These are phyloP conservation scores for Pezicula carpinea DNA, from an alignment of 2,329 filamentous ascomycete genomes.

Conservation along the genomic window DNA sequence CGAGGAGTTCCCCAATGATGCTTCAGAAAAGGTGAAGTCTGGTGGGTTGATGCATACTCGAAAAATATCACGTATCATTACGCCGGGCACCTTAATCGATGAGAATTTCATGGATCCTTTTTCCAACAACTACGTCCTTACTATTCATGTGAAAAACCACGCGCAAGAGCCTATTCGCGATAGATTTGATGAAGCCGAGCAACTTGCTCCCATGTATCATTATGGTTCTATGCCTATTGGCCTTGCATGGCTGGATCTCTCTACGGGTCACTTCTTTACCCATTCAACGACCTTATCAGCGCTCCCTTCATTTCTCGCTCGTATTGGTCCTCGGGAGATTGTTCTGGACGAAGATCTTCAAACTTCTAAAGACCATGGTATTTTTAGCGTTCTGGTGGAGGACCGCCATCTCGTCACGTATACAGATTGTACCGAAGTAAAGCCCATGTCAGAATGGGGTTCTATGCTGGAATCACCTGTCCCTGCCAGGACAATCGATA, in stretches of 20 bases:
- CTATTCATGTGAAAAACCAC: slow-evolving; percentile 56
- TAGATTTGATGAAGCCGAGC: not conserved
- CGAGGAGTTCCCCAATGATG: slow-evolving; percentile 80
- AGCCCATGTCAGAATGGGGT: slow-evolving; percentile 53
- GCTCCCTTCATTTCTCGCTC: slow-evolving; percentile 75
- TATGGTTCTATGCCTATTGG: slow-evolving; percentile 50
- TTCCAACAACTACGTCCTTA: slow-evolving; percentile 87
- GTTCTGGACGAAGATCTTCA: slow-evolving; percentile 66
- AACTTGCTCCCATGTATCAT: not conserved
- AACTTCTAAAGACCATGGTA: slow-evolving; percentile 50
- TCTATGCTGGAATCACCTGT: slow-evolving; percentile 74
- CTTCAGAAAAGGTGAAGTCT: slow-evolving; percentile 64
- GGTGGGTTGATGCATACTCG: slow-evolving; percentile 82
- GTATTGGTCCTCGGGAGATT: slow-evolving; percentile 80
- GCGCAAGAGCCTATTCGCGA: slow-evolving; percentile 12
- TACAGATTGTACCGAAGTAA: slow-evolving; percentile 40
- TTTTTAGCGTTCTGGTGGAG: slow-evolving; percentile 67
- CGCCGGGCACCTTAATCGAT: slow-evolving; percentile 92
- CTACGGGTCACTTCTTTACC: slow-evolving; percentile 90
- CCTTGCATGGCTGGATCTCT: slow-evolving; percentile 90
- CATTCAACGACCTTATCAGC: slow-evolving; percentile 67
- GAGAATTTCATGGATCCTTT: slow-evolving; percentile 96
- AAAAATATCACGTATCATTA: slow-evolving; percentile 80
- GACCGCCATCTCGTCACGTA: slow-evolving; percentile 76
- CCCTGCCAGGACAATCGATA: slow-evolving; percentile 41